Evolutionary conservation across 148 eudicot species (phyloP), one percentile per base, ranked within the genome.

Genomic region (Chenopodium suecicum): DNA sequence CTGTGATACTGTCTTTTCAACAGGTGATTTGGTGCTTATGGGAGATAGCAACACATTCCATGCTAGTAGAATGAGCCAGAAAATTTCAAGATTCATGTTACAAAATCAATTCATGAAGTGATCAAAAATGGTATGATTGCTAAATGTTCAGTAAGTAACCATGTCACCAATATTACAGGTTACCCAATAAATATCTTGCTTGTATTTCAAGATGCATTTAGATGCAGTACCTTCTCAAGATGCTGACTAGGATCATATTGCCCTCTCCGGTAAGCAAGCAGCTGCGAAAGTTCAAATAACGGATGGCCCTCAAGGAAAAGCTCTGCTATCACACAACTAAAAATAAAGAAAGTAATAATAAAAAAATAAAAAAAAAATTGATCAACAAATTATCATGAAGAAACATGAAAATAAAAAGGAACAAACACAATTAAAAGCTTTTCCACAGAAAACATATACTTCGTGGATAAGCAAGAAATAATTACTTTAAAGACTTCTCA

Each of bases 271-370:
- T 96, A 96, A 31, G 99, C 92, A 87, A 94, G 98, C 37, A 96
- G 89, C 89, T 95, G 98, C 1, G 98, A 93, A 80, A 93, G 91
- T 87, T 95, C 98, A 85, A 93, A 95, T 27, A 96, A 85, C 31
- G 98, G 98, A 83, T 96, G 99, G 70, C 98, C 97, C 89, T 96
- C 99, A 71, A 94, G 91, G 83, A 96, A 96, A 83, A 96, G 98
- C 89, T 96, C 99, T 17, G 98, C 99, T 84, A 96, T 91, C 19
- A 96, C 99, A 84, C 99, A 96, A 89, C 99, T 96, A 86, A 80
- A 79, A 34, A 73, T 64, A 16, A 37, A 67, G 68, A 63, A 25
- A 27, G 16, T 47, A 68, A n/a, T n/a, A 34, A 50, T 11, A 11
- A 11, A 50, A 7, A 47, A 8, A 27, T 0, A 47, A 47, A 31